These are phyloP conservation scores for Mycena polygramma DNA, from an alignment of 768 basidiomycete species.

Conservation along the genomic window DNA sequence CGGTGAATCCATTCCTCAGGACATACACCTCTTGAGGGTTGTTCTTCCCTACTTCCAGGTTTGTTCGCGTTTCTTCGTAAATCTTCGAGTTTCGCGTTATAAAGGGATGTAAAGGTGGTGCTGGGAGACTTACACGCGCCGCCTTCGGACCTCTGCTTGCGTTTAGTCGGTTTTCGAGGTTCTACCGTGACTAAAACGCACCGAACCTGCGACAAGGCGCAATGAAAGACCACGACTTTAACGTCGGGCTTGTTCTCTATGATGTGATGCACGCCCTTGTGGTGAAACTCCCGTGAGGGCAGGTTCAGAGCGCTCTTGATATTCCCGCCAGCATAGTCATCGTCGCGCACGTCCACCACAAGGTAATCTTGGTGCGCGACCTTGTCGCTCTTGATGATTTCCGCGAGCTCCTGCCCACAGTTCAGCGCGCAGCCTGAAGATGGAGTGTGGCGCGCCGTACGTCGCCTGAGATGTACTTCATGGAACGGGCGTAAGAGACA, in stretches of 20 bases:
- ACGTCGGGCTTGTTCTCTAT: constrained; percentile 72
- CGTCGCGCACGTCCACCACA: constrained; percentile 89
- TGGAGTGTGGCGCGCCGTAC: constrained; percentile 43
- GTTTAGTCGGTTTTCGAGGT: not conserved
- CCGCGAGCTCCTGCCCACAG: constrained; percentile 71
- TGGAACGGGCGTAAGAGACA: constrained; percentile 2
- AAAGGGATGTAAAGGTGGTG: not conserved
- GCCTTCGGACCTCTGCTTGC: constrained; percentile 78
- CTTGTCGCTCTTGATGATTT: constrained; percentile 76
- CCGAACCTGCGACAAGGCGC: constrained; percentile 82
- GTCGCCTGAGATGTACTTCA: constrained; percentile 55
- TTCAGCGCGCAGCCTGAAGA: constrained; percentile 13
- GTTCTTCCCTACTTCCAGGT: constrained; percentile 58
- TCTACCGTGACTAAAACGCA: constrained; percentile 49
- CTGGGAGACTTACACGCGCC: constrained; percentile 63
- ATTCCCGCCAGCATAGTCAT: constrained; percentile 84
- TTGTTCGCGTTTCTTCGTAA: constrained; percentile 73
- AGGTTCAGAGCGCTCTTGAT: constrained; percentile 74
- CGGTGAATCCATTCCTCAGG: constrained; percentile 78
- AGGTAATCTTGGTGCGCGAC: constrained; percentile 74
- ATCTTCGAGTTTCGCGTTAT: constrained; percentile 56
- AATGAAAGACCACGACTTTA: constrained; percentile 81
- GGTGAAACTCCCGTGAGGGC: constrained; percentile 71
- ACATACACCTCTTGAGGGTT: constrained; percentile 70
- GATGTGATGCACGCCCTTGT: constrained; percentile 65